Evolutionary conservation across 495 filamentous ascomycete genomes (phyloP), one percentile per base, ranked within the genome.

Genomic region (Aspergillus sclerotioniger): DNA sequence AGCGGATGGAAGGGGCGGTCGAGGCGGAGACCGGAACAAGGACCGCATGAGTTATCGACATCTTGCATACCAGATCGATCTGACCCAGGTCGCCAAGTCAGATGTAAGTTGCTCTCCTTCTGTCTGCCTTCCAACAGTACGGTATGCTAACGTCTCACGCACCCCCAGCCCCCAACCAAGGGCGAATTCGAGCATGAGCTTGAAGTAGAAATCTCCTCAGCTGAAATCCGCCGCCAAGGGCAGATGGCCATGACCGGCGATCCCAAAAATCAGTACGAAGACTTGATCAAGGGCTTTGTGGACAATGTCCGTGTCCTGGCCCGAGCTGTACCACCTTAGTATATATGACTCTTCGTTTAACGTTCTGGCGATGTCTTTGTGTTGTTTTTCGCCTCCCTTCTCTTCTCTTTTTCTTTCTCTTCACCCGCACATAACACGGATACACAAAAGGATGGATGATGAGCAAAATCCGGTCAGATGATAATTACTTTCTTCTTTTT

Each of bases 1-100:
- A 33, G 74, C 61, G 44, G 74, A 72, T 62, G 62, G 59, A 21
- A 51, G 63, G 59, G 54, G 73, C 1, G 73, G 71, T 16, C 78
- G 81, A 53, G 73, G 77, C 6, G 80, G 83, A 3, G 84, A 88
- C 56, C 84, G 92, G 8, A 87, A 82, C 55, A 97, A 97, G 71
- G 91, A 97, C 75, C 80, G 92, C 28, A 75, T 97, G 72, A 92
- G 89, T 68, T 97, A 97, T 75, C 83, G 79, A 17, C 93, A 96
- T 68, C 74, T 88, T 46, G 84, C 80, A 19, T 96, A 94, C 68
- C 90, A 92, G 63, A 80, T 97, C 62, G 92, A 97, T 75, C 71
- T 97, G 37, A 97, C 92, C 0, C 91, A 96, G 67, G 92, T 97
- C 12, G 88, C 84, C 9, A 78, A 71, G 62, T 73, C 69, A 48